Evolutionary conservation across 2,329 filamentous ascomycete species (phyloP), one percentile per base, ranked within the genome.

Genomic region (Lasiodiplodia gonubiensis): DNA sequence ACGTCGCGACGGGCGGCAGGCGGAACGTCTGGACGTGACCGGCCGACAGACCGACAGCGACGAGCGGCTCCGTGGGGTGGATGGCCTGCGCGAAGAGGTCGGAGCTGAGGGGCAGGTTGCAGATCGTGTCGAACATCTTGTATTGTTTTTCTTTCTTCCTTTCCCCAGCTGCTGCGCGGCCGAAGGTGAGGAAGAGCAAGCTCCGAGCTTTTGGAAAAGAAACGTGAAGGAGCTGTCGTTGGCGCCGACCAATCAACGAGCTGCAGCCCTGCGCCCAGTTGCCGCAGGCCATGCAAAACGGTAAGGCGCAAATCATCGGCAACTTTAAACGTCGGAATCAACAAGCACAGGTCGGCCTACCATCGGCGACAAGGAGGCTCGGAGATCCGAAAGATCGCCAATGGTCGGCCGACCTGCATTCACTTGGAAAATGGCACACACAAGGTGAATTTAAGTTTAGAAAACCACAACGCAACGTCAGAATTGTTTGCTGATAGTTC

Each of bases 61-160:
- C 85, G 61, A 99, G 82, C 16, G 94, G 92, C 77, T 94, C 89
- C 0, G 86, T 87, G 1, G 95, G 94, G 77, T 99, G 95, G 23
- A 97, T 83, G 14, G 90, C 91, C 79, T 97, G 93, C 1, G 92
- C 82, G 81, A 99, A 98, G 74, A 99, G 85, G 75, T 98, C 95
- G 67, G 92, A 87, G 68, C 88, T 87, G 55, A 98, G 88, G 70
- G 94, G 93, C 54, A 98, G 88, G 30, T 92, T 93, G 84, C 94
- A 97, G 71, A 97, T 86, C 71, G 93, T 97, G 79, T 97, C 93
- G 76, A 96, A 92, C 92, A 96, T 96, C 18, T 8, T 10, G 18
- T 7, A 3, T 30, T 37, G 14, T 23, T 6, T 25, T 21, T 51
- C 14, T 12, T 6, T 25, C 5, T 18, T 25, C 51, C 51, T 4